Percentiles rank a stretch among this genome's conserved stretches.
phyloP scores from a whole-genome alignment of 208 protist genomes.

The Acanthamoeba castellanii region DNA sequence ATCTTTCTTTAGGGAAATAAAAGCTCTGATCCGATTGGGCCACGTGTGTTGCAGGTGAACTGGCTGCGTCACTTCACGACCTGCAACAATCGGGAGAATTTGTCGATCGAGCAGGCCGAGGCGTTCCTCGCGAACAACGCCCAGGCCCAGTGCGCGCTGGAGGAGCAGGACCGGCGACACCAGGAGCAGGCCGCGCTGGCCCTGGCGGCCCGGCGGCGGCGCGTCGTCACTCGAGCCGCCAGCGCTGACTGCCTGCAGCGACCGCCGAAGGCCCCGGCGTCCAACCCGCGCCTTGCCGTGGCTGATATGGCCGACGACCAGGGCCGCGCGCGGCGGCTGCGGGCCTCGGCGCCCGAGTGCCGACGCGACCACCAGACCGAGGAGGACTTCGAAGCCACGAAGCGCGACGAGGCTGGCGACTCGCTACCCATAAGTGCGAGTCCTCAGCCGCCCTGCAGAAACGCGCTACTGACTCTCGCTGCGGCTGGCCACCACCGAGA shows the following conservation, averaged over 20 bases:
- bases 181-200: not conserved
- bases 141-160: not conserved
- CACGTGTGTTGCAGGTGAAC: not conserved
- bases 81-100: constrained; percentile 6
- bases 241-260: too few species aligned
- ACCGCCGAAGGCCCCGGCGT: too few species aligned
- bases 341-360: too few species aligned
- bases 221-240: not conserved
- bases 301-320: too few species aligned
- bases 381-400: too few species aligned
- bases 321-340: too few species aligned
- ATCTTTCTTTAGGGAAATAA: too few species aligned
- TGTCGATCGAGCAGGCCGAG: constrained; percentile 26
- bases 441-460: not conserved
- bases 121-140: not conserved
- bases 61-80: not conserved
- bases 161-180: not conserved
- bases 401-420: not conserved
- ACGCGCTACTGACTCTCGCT: not conserved
- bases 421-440: not conserved
- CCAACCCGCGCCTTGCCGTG: too few species aligned
- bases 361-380: too few species aligned
- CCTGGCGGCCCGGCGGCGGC: not conserved
- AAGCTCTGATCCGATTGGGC: not conserved
- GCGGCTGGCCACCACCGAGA: not conserved